phyloP scores from a whole-genome alignment of 495 filamentous ascomycete species.

The Bacidia gigantensis region DNA sequence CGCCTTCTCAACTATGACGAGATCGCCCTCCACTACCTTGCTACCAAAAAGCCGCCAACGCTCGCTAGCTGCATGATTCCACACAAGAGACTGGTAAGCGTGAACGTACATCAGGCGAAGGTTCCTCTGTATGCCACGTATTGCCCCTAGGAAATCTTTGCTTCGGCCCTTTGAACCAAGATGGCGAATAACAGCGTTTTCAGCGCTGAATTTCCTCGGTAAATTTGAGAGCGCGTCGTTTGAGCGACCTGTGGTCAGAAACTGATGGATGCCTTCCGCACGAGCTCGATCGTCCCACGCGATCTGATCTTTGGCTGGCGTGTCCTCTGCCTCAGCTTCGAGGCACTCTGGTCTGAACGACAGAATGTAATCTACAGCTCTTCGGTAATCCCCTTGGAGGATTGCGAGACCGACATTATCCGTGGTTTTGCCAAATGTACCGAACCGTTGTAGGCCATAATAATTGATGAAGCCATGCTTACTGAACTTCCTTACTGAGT shows the following conservation, averaged over 20 bases:
- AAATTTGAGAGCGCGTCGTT: conserved; percentile 47
- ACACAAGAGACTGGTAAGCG: conserved; percentile 86
- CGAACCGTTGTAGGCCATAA: conserved; percentile 89
- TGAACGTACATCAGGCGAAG: conserved; percentile 90
- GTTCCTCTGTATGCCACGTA: conserved; percentile 61
- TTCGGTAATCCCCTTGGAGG: conserved; percentile 64
- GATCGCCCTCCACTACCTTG: conserved; percentile 68
- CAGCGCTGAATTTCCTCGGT: conserved; percentile 73
- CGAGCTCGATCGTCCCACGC: conserved; percentile 61
- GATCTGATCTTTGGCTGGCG: conserved; percentile 27
- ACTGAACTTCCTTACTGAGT: conserved; percentile 39
- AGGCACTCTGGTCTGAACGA: conserved; percentile 42
- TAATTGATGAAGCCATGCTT: conserved; percentile 85
- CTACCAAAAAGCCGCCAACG: conserved; percentile 61
- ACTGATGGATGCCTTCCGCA: conserved; percentile 60
- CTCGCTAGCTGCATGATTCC: conserved; percentile 71
- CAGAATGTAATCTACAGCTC: conserved; percentile 61
- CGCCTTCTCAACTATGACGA: conserved; percentile 54
- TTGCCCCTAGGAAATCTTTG: conserved; percentile 62
- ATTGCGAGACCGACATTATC: conserved; percentile 72
- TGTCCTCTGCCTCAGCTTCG: conserved; percentile 25
- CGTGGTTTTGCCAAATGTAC: conserved; percentile 67
- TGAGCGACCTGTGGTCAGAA: conserved; percentile 42
- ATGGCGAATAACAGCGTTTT: conserved; percentile 61
- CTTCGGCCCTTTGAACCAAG: conserved; percentile 32